Conservation (phyloP, 2,329 filamentous ascomycete species). For the Fusarium foetens region DNA sequence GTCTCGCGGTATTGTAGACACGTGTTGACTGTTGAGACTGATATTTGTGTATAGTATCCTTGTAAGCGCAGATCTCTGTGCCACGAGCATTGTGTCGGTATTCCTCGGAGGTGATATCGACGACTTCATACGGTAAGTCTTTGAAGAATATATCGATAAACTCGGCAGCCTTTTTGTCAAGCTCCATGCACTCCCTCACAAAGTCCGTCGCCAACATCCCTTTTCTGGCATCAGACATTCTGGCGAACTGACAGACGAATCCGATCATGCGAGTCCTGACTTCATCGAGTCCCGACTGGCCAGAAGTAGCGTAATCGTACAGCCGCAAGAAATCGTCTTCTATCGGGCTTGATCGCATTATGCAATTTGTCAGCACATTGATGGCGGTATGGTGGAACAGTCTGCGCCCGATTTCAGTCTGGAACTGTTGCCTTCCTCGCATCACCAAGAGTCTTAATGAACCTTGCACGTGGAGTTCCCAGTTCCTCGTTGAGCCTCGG, state of each 20-base stretch:
- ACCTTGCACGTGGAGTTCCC: background rate
- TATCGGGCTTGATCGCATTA: background rate
- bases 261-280: background rate
- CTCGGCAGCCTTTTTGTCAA: background rate
- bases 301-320: background rate
- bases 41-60: background rate
- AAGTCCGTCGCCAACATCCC: background rate
- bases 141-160: background rate
- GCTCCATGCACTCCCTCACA: background rate
- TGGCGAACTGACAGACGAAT: background rate
- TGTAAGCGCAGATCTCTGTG: background rate
- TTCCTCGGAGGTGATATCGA: background rate
- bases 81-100: background rate
- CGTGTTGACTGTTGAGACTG: background rate
- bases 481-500: background rate
- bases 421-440: background rate
- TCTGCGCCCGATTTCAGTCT: background rate
- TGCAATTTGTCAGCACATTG: conserved; percentile 1
- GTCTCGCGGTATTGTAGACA: background rate
- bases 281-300: background rate
- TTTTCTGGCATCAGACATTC: background rate
- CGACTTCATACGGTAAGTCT: background rate
- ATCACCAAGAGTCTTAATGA: background rate
- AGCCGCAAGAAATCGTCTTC: background rate
- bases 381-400: conserved; percentile 1